Conservation (phyloP, 176 grass and related monocot species). For the Musa acuminata region DNA sequence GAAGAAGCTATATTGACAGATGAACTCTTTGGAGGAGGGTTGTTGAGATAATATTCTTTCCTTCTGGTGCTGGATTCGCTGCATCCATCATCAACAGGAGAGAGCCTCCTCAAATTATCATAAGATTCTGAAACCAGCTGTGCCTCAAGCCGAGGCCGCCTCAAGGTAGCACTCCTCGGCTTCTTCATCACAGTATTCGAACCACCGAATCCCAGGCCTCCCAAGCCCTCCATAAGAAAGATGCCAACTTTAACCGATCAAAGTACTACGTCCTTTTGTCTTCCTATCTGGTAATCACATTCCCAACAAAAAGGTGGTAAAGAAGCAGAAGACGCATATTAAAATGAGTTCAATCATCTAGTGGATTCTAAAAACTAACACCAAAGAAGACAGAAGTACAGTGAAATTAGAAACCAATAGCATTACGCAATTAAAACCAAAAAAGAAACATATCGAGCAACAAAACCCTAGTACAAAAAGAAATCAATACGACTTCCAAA, state of each 20-base stretch:
- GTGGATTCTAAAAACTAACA: not conserved
- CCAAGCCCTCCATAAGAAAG: slow-evolving; percentile 29
- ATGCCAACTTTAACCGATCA: not conserved
- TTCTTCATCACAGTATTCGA: slow-evolving; percentile 8
- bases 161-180: slow-evolving; percentile 27
- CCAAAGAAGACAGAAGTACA: not conserved
- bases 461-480: not conserved
- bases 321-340: not conserved
- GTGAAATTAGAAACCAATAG: not conserved
- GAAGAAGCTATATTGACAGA: slow-evolving; percentile 4
- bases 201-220: slow-evolving; percentile 22
- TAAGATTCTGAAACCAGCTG: slow-evolving; percentile 18
- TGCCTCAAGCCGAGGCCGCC: slow-evolving; percentile 31
- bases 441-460: not conserved
- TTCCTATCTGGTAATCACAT: not conserved
- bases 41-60: slow-evolving; percentile 41
- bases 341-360: no score
- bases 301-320: not conserved
- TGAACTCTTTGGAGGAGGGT: slow-evolving; percentile 12
- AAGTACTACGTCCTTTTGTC: not conserved
- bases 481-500: not conserved
- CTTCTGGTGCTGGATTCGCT: slow-evolving; percentile 21
- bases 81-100: slow-evolving; percentile 30
- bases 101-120: slow-evolving; percentile 26
- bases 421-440: not conserved